A percentile compares a stretch with the other conserved stretches of the same genome.
Evolutionary conservation across 768 basidiomycete genomes (phyloP).

Genomic region (Auriculariales sp.): DNA sequence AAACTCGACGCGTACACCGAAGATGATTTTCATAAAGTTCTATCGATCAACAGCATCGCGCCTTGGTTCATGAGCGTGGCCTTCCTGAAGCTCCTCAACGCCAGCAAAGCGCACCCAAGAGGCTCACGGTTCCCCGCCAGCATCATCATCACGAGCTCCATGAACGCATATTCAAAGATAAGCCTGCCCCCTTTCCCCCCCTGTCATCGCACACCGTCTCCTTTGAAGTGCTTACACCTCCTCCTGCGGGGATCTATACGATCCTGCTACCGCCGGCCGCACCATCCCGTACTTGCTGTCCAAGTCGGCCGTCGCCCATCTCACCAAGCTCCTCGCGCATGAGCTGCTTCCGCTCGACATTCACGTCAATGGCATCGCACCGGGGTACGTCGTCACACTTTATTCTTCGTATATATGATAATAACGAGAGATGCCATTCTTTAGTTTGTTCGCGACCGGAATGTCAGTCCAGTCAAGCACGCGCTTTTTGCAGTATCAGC

Average conservation of each 20-base stretch:
- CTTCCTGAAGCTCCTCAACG: slow-evolving; percentile 37
- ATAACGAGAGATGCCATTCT: neutral
- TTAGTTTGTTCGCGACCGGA: slow-evolving; percentile 9
- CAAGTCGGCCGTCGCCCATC: slow-evolving; percentile 33
- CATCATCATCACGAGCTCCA: slow-evolving; percentile 34
- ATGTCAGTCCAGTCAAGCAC: slow-evolving; percentile 14
- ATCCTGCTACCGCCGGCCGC: slow-evolving; percentile 24
- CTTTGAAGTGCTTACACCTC: neutral
- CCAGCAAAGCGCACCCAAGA: slow-evolving; percentile 23
- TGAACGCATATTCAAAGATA: slow-evolving; percentile 40
- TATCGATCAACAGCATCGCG: slow-evolving; percentile 27
- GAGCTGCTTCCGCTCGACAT: slow-evolving; percentile 32
- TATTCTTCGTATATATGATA: neutral
- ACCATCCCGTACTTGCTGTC: slow-evolving; percentile 33
- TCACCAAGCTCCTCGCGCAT: slow-evolving; percentile 30
- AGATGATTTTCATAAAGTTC: slow-evolving; percentile 21
- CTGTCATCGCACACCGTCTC: neutral
- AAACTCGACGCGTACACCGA: slow-evolving; percentile 24
- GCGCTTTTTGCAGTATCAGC: too few relatives aligned
- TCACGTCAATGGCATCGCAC: slow-evolving; percentile 34
- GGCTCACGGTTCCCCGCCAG: slow-evolving; percentile 27
- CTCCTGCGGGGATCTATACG: slow-evolving; percentile 12
- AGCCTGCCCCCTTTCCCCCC: neutral
- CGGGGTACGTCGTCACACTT: slow-evolving; percentile 14
- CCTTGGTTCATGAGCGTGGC: slow-evolving; percentile 44